phyloP scores from a whole-genome alignment of 225 moss, liverwort and hornwort genomes.

The Bryoerythrophyllum caledonicum region DNA sequence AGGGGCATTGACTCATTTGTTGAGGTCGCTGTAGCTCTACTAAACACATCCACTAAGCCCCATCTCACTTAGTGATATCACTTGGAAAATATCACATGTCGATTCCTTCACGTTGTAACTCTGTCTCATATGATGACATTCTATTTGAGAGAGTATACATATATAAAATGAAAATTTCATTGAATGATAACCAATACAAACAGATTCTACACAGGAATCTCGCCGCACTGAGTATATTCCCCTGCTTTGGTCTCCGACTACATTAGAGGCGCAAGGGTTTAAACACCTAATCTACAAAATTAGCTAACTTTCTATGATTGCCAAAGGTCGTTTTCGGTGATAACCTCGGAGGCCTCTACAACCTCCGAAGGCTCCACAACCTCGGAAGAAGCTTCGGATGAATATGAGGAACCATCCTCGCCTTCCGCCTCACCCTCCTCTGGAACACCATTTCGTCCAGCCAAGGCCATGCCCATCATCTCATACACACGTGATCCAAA shows the following conservation, averaged over 20 bases:
- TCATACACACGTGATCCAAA: slow-evolving; percentile 86
- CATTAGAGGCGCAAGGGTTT: not conserved
- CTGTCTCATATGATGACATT: too few relatives aligned
- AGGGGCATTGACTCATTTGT: too few relatives aligned
- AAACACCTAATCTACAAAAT: slow-evolving; percentile 15
- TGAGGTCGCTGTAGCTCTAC: too few relatives aligned
- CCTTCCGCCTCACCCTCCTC: not conserved
- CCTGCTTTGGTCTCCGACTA: not conserved
- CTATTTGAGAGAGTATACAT: not conserved
- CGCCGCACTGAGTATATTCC: slow-evolving; percentile 3
- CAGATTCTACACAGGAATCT: not conserved
- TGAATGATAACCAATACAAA: slow-evolving; percentile 7
- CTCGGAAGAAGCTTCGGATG: slow-evolving; percentile 31
- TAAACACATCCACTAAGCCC: not conserved
- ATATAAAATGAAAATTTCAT: not conserved
- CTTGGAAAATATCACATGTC: not conserved
- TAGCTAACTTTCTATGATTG: slow-evolving; percentile 42
- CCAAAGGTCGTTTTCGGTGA: slow-evolving; percentile 86
- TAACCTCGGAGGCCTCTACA: slow-evolving; percentile 85
- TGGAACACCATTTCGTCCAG: slow-evolving; percentile 35
- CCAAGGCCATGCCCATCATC: slow-evolving; percentile 83
- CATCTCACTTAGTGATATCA: not conserved
- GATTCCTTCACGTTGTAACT: too few relatives aligned
- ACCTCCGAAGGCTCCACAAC: slow-evolving; percentile 70
- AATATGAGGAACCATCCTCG: slow-evolving; percentile 15